These are phyloP conservation scores for Zymoseptoria crescenta DNA, from an alignment of 2,329 filamentous ascomycete genomes.

Conservation along the genomic window DNA sequence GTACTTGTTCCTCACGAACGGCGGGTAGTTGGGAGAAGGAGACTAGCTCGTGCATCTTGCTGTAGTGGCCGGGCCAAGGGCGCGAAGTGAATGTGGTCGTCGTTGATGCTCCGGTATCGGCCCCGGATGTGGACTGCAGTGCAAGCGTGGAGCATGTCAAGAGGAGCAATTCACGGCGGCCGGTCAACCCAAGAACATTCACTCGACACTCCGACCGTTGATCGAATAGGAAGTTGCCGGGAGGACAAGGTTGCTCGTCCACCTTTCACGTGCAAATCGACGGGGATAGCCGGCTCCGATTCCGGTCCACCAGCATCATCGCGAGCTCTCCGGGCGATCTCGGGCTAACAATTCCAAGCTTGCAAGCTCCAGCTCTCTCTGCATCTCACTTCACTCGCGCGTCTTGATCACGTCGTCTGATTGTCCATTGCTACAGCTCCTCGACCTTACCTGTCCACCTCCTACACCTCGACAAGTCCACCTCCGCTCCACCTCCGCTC, in stretches of 20 bases:
- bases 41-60: conserved; percentile 53
- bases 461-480: not conserved
- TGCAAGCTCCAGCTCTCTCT: not conserved
- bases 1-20: conserved; percentile 51
- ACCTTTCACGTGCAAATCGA: not conserved
- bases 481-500: not conserved
- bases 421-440: not conserved
- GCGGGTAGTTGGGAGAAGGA: conserved; percentile 53
- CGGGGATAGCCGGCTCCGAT: not conserved
- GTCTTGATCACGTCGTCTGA: not conserved
- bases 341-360: not conserved
- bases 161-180: too few relatives aligned
- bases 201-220: not conserved
- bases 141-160: too few relatives aligned
- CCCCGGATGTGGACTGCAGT: too few relatives aligned
- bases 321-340: not conserved
- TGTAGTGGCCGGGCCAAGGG: not conserved
- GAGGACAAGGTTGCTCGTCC: not conserved
- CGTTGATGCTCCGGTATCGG: not conserved
- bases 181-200: not conserved
- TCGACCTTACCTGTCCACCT: too few relatives aligned
- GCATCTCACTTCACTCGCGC: not conserved
- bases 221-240: not conserved
- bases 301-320: not conserved
- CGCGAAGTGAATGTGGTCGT: not conserved